Evolutionary conservation across 352 stramenopile species (phyloP), one percentile per base, ranked within the genome.

Genomic region (Blastocystis sp.): DNA sequence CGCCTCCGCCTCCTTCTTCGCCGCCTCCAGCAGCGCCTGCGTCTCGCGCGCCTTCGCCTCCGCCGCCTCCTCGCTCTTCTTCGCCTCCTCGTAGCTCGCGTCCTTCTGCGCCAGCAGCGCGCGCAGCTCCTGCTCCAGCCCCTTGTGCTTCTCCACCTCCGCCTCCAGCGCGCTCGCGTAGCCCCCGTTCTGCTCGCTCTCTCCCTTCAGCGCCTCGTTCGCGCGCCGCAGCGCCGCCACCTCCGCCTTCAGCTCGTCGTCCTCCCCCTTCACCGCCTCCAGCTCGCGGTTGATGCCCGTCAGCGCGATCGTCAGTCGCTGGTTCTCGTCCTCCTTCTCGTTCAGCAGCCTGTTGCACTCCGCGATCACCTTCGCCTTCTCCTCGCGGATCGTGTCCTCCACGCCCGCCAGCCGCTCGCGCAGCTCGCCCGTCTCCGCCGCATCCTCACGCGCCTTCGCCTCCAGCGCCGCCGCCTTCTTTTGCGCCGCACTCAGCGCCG

Each of bases 291-390:
- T 63, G 14, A 81, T 64, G 14, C 10, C 42, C 21, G 71, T 59
- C 24, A 81, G 60, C 28, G 10, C 71, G 28, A 81, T 81, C 3
- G 71, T 66, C 21, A 81, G 43, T 17, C 54, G 48, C 24, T 81
- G 71, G 38, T 81, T 81, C 24, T 81, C 71, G 43, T 81, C 57
- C 71, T 81, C 71, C 19, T 81, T 81, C 71, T 81, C 28, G 7
- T 81, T 60, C n/a, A 81, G 24, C 38, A 48, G n/a, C 7, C 48
- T n/a, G 1, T 64, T 65, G 40, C 52, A 81, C 14, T 81, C 71
- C 38, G 71, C 43, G 3, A 81, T 54, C 28, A 54, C 66, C 14
- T 54, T 7, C n/a, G 48, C 66, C 71, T 81, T 81, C 3, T 45
- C 71, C 43, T 81, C 14, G 43, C 64, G 71, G 24, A 81, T 38